Conservation (phyloP, 805 yeast species). For the Dipodascopsis uninucleata region DNA sequence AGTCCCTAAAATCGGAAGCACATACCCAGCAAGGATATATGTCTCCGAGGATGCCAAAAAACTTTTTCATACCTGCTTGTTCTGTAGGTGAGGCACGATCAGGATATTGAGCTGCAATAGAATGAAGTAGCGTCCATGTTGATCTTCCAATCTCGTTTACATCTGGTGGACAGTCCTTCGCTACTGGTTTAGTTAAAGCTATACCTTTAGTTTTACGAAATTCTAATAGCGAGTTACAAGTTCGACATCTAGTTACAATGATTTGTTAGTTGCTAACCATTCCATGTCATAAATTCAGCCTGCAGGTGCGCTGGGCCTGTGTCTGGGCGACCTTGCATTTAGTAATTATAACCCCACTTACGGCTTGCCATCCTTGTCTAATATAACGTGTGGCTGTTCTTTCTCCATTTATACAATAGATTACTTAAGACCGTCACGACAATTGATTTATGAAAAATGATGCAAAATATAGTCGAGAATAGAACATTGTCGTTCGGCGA, state of each 20-base stretch:
- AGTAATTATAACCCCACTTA: no score
- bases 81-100: slow-evolving; percentile 56
- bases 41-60: slow-evolving; percentile 65
- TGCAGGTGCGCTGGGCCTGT: no score
- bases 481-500: no score
- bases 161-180: slow-evolving; percentile 75
- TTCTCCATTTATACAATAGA: no score
- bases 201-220: slow-evolving; percentile 58
- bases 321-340: no score
- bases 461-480: no score
- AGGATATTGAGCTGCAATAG: slow-evolving; percentile 88
- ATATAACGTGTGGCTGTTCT: no score
- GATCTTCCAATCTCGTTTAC: slow-evolving; percentile 74
- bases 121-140: slow-evolving; percentile 88
- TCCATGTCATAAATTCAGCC: no score
- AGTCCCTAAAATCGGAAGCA: slow-evolving; percentile 74
- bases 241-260: slow-evolving; percentile 67
- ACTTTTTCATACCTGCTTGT: slow-evolving; percentile 67
- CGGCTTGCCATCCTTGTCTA: slow-evolving; percentile 93
- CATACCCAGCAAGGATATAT: slow-evolving; percentile 94
- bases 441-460: no score
- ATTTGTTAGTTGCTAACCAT: no score
- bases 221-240: slow-evolving; percentile 80
- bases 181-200: slow-evolving; percentile 31
- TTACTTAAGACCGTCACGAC: no score